phyloP scores from a whole-genome alignment of 108 stramenopile species.

The Schizochytrium sp. region DNA sequence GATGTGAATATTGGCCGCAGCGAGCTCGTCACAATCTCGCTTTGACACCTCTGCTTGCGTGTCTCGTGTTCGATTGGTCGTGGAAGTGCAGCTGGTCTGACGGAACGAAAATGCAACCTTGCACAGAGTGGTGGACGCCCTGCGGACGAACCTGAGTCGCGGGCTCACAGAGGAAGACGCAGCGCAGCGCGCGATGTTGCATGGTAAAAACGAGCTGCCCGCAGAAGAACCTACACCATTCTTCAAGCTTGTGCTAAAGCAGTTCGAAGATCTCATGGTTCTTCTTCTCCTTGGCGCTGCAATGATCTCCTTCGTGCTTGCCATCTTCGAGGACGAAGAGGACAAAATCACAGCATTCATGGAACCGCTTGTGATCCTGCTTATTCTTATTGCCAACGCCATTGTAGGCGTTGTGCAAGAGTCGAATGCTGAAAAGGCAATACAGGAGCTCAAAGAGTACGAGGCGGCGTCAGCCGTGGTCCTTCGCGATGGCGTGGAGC shows the following conservation, averaged over 20 bases:
- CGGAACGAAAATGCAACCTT: neutral
- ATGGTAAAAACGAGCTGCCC: neutral
- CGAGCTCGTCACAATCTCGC: neutral
- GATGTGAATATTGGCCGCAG: neutral
- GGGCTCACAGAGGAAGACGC: neutral
- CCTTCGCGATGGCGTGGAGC: constrained; percentile 55
- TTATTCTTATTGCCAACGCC: constrained; percentile 89
- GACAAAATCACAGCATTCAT: constrained; percentile 54
- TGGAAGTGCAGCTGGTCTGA: neutral
- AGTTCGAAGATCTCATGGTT: constrained; percentile 51
- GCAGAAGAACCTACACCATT: constrained; percentile 16
- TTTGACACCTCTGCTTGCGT: neutral
- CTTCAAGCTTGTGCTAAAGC: constrained; percentile 40
- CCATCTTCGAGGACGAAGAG: constrained; percentile 54
- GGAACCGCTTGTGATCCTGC: constrained; percentile 86
- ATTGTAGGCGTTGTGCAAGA: constrained; percentile 90
- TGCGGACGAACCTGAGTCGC: neutral
- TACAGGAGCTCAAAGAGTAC: constrained; percentile 81
- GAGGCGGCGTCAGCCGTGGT: constrained; percentile 71
- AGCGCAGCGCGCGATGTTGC: neutral
- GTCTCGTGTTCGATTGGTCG: neutral
- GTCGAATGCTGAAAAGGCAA: constrained; percentile 66
- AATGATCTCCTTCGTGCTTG: constrained; percentile 39
- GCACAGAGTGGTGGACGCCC: neutral
- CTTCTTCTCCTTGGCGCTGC: constrained; percentile 52